Evolutionary conservation across 371 early-diverging fungal genomes (phyloP).

Genomic region (Rhizomucor pusillus): DNA sequence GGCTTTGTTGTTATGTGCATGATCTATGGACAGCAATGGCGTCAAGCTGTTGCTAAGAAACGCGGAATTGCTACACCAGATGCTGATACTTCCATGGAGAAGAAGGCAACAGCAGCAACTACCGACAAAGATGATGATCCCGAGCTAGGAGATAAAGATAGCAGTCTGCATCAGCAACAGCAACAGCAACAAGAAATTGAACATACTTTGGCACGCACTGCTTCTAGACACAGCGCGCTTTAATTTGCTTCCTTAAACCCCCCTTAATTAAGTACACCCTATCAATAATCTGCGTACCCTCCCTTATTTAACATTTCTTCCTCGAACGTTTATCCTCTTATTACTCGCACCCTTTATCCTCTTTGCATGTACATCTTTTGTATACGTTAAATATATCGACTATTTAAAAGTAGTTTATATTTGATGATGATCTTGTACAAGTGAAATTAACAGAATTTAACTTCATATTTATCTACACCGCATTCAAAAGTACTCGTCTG

Average conservation of each 20-base stretch:
- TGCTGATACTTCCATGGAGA: neutral
- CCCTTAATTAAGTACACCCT: neutral
- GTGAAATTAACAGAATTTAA: conserved; percentile 29
- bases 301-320: too few species aligned
- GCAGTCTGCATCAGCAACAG: neutral
- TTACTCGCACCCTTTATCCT: too few species aligned
- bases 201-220: conserved; percentile 8
- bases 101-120: neutral
- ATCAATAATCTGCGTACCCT: neutral
- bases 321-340: too few species aligned
- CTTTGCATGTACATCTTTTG: too few species aligned
- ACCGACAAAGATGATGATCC: neutral
- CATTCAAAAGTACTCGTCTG: conserved; percentile 31
- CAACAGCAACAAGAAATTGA: neutral
- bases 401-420: too few species aligned
- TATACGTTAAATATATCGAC: neutral
- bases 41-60: conserved; percentile 4
- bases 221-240: conserved; percentile 7
- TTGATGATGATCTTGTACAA: too few species aligned
- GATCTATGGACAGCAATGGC: conserved; percentile 22
- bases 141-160: neutral
- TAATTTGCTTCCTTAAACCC: neutral
- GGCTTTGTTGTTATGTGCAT: conserved; percentile 20
- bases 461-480: conserved; percentile 20
- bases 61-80: neutral